Evolutionary conservation across 345 rosid species (phyloP).

Genomic region (Erucastrum elatum): DNA sequence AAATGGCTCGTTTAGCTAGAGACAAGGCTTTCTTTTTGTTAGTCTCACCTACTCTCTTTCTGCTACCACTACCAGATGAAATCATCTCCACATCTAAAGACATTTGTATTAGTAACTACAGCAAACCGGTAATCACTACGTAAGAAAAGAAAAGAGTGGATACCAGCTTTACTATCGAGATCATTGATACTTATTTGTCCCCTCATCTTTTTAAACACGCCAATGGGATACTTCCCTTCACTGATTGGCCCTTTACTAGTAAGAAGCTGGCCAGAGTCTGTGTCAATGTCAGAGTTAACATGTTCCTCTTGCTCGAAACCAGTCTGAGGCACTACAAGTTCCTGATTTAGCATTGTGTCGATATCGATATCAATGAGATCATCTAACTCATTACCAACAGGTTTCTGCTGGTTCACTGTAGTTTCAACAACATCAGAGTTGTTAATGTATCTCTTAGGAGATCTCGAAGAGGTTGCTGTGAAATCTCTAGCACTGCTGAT

Average conservation of each 20-base stretch:
- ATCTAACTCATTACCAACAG: constrained; percentile 23
- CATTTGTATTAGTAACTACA: background rate
- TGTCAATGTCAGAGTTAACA: constrained; percentile 27
- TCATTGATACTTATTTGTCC: constrained; percentile 10
- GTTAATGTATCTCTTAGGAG: constrained; percentile 11
- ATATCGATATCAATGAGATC: constrained; percentile 22
- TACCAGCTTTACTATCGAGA: constrained; percentile 22
- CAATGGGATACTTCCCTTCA: constrained; percentile 26
- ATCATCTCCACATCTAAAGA: constrained; percentile 13
- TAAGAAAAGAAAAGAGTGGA: background rate
- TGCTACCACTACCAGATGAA: constrained; percentile 37
- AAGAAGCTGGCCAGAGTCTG: constrained; percentile 18
- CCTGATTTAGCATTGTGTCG: constrained; percentile 9
- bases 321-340: constrained; percentile 17
- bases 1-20: constrained; percentile 39
- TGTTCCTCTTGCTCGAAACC: constrained; percentile 22
- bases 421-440: constrained; percentile 17
- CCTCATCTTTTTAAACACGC: constrained; percentile 16
- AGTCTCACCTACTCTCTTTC: constrained; percentile 39
- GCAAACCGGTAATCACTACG: constrained; percentile 7
- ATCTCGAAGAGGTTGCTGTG: constrained; percentile 27
- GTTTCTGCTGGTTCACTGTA: constrained; percentile 1
- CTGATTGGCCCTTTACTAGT: background rate
- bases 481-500: constrained; percentile 25
- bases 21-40: constrained; percentile 34